Evolutionary conservation across 2,329 filamentous ascomycete genomes (phyloP).

Genomic region (Diplodia scrobiculata): DNA sequence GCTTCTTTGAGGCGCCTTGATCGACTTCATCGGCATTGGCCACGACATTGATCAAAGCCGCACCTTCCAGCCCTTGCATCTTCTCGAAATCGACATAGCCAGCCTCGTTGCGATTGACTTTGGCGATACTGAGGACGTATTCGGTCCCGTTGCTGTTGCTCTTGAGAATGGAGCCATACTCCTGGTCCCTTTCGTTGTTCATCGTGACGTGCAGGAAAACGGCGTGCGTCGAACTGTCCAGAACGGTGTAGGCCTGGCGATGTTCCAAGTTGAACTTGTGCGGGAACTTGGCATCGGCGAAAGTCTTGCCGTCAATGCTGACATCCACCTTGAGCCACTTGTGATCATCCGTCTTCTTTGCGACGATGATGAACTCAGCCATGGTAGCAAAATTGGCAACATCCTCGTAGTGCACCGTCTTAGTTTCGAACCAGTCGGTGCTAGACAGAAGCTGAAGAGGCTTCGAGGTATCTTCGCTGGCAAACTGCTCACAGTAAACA

Average conservation of each 20-base stretch:
- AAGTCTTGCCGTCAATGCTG: conserved; percentile 80
- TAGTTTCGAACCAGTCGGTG: conserved; percentile 73
- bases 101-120: conserved; percentile 74
- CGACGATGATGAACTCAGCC: conserved; percentile 94
- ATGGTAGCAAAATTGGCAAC: conserved; percentile 89
- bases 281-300: conserved; percentile 83
- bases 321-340: conserved; percentile 74
- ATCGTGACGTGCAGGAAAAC: conserved; percentile 92
- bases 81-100: conserved; percentile 96
- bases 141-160: conserved; percentile 98
- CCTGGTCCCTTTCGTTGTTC: conserved; percentile 63
- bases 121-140: conserved; percentile 79
- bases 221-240: conserved; percentile 92
- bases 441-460: conserved; percentile 73
- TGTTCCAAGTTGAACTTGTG: conserved; percentile 77
- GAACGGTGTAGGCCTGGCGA: conserved; percentile 83
- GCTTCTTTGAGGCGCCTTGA: conserved; percentile 69
- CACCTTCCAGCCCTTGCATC: conserved; percentile 87
- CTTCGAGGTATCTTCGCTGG: conserved; percentile 64
- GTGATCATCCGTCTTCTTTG: conserved; percentile 63
- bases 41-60: conserved; percentile 83
- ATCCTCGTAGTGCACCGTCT: conserved; percentile 64
- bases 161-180: conserved; percentile 89
- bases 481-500: conserved; percentile 64
- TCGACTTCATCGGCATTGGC: conserved; percentile 68